These are phyloP conservation scores for Cyberlindnera amylophila DNA, from an alignment of 805 yeast genomes.

Conservation along the genomic window DNA sequence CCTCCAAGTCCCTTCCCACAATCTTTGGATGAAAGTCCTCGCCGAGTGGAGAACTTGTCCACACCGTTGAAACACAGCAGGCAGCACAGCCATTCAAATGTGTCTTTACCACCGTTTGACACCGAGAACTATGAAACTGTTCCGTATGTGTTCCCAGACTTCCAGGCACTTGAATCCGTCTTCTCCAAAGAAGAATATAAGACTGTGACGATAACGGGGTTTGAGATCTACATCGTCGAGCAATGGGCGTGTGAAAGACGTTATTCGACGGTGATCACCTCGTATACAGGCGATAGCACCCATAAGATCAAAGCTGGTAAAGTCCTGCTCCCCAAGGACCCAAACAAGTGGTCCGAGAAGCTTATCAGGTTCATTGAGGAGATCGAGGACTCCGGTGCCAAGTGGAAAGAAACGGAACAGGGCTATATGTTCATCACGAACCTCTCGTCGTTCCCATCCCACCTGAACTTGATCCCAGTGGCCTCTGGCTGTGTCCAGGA, in stretches of 20 bases:
- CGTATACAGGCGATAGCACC: constrained; percentile 80
- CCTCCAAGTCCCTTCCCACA: constrained; percentile 11
- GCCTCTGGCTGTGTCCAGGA: constrained; percentile 49
- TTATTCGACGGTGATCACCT: constrained; percentile 63
- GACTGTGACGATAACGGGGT: constrained; percentile 57
- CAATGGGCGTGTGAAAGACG: constrained; percentile 86
- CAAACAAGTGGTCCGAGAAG: constrained; percentile 31
- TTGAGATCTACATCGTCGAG: constrained; percentile 87
- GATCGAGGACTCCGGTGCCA: constrained; percentile 59
- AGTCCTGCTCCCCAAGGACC: constrained; percentile 43
- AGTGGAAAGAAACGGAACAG: constrained; percentile 57
- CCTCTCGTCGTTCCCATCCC: constrained; percentile 74
- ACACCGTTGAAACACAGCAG: constrained; percentile 2
- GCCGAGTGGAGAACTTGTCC: too few species aligned
- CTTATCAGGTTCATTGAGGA: constrained; percentile 64
- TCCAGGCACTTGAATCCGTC: constrained; percentile 47
- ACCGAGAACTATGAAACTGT: constrained; percentile 6
- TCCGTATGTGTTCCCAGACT: constrained; percentile 49
- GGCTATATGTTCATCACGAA: constrained; percentile 78
- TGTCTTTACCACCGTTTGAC: neutral
- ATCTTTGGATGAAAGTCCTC: too few species aligned
- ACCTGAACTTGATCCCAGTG: constrained; percentile 66
- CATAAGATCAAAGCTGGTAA: constrained; percentile 61
- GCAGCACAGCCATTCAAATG: constrained; percentile 4
- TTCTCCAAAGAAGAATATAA: constrained; percentile 41